phyloP scores from a whole-genome alignment of 2,329 filamentous ascomycete genomes.

The Fusarium praegraminearum region DNA sequence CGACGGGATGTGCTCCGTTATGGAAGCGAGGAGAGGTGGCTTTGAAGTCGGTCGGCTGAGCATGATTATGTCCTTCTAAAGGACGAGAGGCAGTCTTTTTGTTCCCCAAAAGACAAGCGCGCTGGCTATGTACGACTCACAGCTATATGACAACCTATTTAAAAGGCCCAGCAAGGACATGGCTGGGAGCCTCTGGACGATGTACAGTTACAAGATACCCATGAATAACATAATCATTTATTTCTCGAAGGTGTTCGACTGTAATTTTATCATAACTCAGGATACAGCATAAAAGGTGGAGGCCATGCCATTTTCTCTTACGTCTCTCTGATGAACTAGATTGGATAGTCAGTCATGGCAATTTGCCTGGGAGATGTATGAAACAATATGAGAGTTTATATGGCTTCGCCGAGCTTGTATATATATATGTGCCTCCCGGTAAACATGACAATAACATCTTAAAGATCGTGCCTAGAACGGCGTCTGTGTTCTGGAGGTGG shows the following conservation, averaged over 20 bases:
- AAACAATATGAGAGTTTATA: not conserved
- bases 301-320: not conserved
- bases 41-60: constrained; percentile 41
- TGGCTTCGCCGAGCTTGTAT: not conserved
- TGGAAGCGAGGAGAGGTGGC: constrained; percentile 30
- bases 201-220: constrained; percentile 41
- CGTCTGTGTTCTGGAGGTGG: constrained; percentile 13
- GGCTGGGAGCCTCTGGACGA: constrained; percentile 6
- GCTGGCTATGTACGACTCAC: not conserved
- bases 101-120: not conserved
- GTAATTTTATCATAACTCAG: not conserved
- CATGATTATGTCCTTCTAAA: constrained; percentile 40
- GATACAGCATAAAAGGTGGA: not conserved
- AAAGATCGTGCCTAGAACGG: constrained; percentile 4
- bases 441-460: not conserved
- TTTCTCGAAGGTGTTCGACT: not conserved
- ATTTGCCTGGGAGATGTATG: not conserved
- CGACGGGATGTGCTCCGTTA: constrained; percentile 37
- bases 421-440: not conserved
- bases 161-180: not conserved
- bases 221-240: constrained; percentile 17
- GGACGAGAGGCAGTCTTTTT: not conserved
- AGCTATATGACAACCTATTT: not conserved
- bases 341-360: not conserved
- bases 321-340: not conserved